Percentiles rank a stretch among this genome's conserved stretches.
These are phyloP conservation scores for Fistulifera solaris DNA, from an alignment of 108 stramenopile genomes.

Conservation along the genomic window DNA sequence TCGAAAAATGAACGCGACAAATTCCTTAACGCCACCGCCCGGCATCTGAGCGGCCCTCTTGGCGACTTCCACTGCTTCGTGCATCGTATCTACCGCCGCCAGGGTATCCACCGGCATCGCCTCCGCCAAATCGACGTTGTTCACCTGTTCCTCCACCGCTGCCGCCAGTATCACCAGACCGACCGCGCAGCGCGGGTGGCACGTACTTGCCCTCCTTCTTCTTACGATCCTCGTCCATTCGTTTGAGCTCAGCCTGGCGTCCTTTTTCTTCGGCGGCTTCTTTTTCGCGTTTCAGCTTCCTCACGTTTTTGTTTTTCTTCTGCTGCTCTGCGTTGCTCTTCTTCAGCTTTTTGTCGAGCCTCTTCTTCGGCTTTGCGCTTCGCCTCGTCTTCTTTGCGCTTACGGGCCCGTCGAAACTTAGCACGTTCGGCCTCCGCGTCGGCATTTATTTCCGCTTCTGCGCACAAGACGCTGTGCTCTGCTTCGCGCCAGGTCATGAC, in stretches of 20 bases:
- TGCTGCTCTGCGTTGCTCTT: constrained; percentile 39
- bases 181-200: constrained; percentile 54
- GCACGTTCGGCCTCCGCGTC: constrained; percentile 66
- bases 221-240: constrained; percentile 58
- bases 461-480: constrained; percentile 44
- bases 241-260: constrained; percentile 45
- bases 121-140: constrained; percentile 8
- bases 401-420: constrained; percentile 60
- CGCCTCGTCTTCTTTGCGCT: constrained; percentile 56
- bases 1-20: too few relatives aligned
- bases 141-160: constrained; percentile 21
- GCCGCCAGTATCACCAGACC: constrained; percentile 19
- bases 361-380: constrained; percentile 35
- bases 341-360: constrained; percentile 34
- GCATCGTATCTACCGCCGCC: constrained; percentile 30
- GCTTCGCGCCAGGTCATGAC: constrained; percentile 58
- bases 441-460: constrained; percentile 53
- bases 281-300: constrained; percentile 37
- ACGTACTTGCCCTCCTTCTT: constrained; percentile 38
- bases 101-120: constrained; percentile 9
- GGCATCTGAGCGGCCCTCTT: constrained; percentile 18
- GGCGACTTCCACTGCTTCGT: too few relatives aligned
- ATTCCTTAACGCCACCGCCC: too few relatives aligned
- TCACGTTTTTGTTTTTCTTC: constrained; percentile 44
- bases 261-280: constrained; percentile 45